Evolutionary conservation across 1,284 basidiomycete species (phyloP), one percentile per base, ranked within the genome.

Genomic region (Schizophyllum amplum): DNA sequence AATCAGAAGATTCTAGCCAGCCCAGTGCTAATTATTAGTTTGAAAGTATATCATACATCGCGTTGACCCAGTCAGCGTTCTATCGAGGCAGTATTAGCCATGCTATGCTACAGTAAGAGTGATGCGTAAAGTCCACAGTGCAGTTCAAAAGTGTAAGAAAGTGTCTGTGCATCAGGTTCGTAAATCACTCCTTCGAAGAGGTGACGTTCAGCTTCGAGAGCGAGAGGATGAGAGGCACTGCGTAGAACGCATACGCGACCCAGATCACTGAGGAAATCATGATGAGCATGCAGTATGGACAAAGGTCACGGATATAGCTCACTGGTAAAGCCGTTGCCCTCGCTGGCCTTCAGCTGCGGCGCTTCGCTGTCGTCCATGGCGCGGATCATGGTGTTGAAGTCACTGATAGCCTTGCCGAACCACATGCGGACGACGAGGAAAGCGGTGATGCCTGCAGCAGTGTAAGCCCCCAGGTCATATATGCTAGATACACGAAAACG

Each of bases 321-420:
- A 91, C 88, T 88, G 54, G 82, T 84, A 63, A 90, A 91, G 7
- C 81, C 88, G 64, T 89, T 90, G 61, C 84, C 79, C 24, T 76
- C 74, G n/a, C 71, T 68, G 33, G 89, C 88, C 54, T 83, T 72
- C 48, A 91, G 72, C 52, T 81, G 70, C 1, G 86, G 83, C 1
- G 77, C 82, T 52, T 75, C 69, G 4, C 66, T 61, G 24, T 82
- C 84, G 58, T 77, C 75, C 22, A 75, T 67, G 24, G 15, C 13
- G 25, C 71, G 62, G 58, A 91, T 82, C 53, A 74, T 80, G 50
- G 71, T 68, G 67, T 91, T 90, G 71, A 91, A 90, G 64, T 90
- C 87, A 57, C 84, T 78, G 1, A 85, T 81, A 1, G 87, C 81
- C 68, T 90, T 90, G 24, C 83, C 88, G 60, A 88, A 87, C 82